Evolutionary conservation across 2,329 filamentous ascomycete genomes (phyloP).

Genomic region (Orbilia brochopaga): DNA sequence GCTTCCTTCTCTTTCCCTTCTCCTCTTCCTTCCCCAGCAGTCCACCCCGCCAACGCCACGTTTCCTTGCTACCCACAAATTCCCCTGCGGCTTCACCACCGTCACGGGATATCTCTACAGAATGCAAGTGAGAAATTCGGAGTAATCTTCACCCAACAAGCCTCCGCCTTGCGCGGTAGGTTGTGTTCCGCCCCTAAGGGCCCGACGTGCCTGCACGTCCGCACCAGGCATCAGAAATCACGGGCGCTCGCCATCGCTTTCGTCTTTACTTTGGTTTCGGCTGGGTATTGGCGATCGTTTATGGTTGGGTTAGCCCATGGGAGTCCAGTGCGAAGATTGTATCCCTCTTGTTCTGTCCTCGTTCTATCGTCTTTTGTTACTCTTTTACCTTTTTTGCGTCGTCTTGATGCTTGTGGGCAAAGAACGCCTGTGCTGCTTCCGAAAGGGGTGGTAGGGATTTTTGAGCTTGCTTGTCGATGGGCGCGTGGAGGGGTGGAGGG

Average conservation of each 20-base stretch:
- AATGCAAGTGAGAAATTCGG: slow-evolving; percentile 80
- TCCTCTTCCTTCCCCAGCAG: slow-evolving; percentile 59
- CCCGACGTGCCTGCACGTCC: slow-evolving; percentile 70
- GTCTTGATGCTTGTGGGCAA: neutral
- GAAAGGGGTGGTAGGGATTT: slow-evolving; percentile 55
- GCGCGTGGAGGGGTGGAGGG: slow-evolving; percentile 54
- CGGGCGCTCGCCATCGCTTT: slow-evolving; percentile 59
- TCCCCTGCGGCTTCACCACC: slow-evolving; percentile 49
- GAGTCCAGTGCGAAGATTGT: slow-evolving; percentile 51
- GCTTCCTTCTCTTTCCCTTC: slow-evolving; percentile 36
- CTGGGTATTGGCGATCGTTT: neutral
- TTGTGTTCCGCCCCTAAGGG: slow-evolving; percentile 70
- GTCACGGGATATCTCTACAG: slow-evolving; percentile 17
- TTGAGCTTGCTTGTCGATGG: slow-evolving; percentile 72
- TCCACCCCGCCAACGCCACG: slow-evolving; percentile 66
- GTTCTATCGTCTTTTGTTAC: slow-evolving; percentile 5
- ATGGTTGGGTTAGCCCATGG: slow-evolving; percentile 26
- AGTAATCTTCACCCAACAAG: slow-evolving; percentile 71
- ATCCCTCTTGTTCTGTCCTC: slow-evolving; percentile 24
- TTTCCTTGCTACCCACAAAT: slow-evolving; percentile 68
- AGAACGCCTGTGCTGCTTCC: slow-evolving; percentile 50
- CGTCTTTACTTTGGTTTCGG: slow-evolving; percentile 16
- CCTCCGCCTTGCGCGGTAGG: slow-evolving; percentile 56
- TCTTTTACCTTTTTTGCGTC: slow-evolving; percentile 4
- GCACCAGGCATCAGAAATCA: slow-evolving; percentile 77